phyloP scores from a whole-genome alignment of 352 stramenopile genomes.

The Globisporangium polare region DNA sequence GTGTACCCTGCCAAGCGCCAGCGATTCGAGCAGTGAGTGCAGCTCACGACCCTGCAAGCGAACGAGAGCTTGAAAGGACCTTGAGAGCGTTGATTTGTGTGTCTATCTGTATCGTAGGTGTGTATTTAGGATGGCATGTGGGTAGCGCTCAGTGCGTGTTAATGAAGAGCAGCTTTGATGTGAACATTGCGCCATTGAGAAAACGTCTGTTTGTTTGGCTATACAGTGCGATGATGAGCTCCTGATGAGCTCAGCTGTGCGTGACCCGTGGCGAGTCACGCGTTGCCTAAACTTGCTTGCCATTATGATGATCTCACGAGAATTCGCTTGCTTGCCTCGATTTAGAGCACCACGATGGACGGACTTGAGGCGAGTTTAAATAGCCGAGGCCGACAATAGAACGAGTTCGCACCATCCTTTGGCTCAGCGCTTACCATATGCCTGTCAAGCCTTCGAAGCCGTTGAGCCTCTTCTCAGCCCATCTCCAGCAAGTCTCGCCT shows the following conservation, averaged over 20 bases:
- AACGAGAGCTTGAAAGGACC: neutral
- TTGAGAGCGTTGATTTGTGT: neutral
- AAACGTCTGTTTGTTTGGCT: neutral
- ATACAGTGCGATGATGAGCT: no score
- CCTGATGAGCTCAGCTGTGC: neutral
- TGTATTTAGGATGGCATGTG: conserved; percentile 3
- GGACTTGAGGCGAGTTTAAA: neutral
- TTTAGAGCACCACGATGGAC: neutral
- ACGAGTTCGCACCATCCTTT: neutral
- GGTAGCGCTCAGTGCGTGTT: neutral
- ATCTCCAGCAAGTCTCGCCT: neutral
- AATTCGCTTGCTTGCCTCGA: neutral
- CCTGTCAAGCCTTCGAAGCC: neutral
- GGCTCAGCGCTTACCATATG: neutral
- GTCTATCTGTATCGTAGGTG: neutral
- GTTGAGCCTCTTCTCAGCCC: neutral
- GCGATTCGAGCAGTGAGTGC: neutral
- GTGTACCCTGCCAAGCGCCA: conserved; percentile 10
- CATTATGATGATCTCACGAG: neutral
- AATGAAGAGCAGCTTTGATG: neutral
- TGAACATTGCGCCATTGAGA: neutral
- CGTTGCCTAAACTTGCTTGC: neutral
- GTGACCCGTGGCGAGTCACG: neutral
- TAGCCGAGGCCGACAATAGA: neutral
- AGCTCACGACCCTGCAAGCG: neutral